Evolutionary conservation across 2,329 filamentous ascomycete genomes (phyloP).

Genomic region (Colletotrichum sp.): DNA sequence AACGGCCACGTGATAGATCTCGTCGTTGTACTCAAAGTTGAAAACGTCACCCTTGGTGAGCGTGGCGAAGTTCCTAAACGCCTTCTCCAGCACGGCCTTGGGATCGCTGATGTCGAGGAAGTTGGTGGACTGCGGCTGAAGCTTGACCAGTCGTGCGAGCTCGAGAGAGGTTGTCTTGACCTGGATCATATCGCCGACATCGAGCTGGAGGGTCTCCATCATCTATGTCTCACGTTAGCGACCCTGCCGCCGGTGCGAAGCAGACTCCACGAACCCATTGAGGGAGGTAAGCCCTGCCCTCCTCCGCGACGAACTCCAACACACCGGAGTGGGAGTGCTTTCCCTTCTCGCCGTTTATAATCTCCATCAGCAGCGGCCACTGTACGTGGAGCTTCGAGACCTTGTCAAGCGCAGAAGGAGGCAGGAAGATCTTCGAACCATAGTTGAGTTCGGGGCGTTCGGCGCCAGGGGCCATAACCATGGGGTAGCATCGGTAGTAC

Average conservation of each 20-base stretch:
- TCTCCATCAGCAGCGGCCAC: constrained; percentile 96
- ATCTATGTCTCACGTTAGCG: constrained; percentile 59
- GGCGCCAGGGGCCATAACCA: constrained; percentile 90
- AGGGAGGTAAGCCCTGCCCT: constrained; percentile 94
- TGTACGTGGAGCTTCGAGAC: constrained; percentile 95
- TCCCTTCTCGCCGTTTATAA: constrained; percentile 84
- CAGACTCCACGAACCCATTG: constrained; percentile 73
- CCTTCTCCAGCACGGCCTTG: constrained; percentile 95
- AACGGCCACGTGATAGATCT: constrained; percentile 90
- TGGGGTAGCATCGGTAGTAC: constrained; percentile 96
- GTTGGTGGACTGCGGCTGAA: constrained; percentile 90
- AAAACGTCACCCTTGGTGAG: constrained; percentile 94
- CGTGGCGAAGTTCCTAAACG: constrained; percentile 94
- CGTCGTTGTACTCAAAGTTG: constrained; percentile 96
- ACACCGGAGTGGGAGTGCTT: constrained; percentile 92
- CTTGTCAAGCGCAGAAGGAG: constrained; percentile 95
- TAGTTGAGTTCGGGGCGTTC: constrained; percentile 92
- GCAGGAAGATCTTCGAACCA: constrained; percentile 96
- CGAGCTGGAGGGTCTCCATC: constrained; percentile 89
- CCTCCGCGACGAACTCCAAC: constrained; percentile 95
- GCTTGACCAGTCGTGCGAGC: constrained; percentile 90
- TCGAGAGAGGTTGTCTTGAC: constrained; percentile 94
- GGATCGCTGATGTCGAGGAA: constrained; percentile 98
- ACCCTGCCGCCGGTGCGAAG: too few relatives aligned
- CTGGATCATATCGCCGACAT: constrained; percentile 93